These are phyloP conservation scores for Chaetothyriales sp. DNA, from an alignment of 2,329 filamentous ascomycete genomes.

Conservation along the genomic window DNA sequence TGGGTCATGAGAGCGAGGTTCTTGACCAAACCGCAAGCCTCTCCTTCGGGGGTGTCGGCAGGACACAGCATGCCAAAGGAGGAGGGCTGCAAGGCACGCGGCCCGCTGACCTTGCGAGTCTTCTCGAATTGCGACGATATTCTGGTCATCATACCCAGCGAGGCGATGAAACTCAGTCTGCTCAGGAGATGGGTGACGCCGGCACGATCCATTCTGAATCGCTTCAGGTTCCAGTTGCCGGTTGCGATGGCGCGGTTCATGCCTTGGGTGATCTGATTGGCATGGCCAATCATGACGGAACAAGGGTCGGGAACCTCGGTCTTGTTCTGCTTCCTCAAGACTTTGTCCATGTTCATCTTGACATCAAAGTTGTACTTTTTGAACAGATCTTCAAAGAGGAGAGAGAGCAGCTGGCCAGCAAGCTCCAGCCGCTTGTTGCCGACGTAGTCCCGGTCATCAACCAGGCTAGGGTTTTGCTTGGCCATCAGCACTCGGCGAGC, in stretches of 20 bases:
- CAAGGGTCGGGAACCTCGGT: slow-evolving; percentile 79
- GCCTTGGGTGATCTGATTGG: slow-evolving; percentile 75
- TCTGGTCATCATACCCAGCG: slow-evolving; percentile 97
- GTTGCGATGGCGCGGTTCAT: slow-evolving; percentile 95
- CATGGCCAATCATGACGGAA: slow-evolving; percentile 69
- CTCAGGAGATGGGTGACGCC: slow-evolving; percentile 95
- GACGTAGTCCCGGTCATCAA: slow-evolving; percentile 94
- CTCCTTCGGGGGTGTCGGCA: slow-evolving; percentile 94
- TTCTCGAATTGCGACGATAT: slow-evolving; percentile 99
- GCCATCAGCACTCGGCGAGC: slow-evolving; percentile 91
- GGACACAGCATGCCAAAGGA: slow-evolving; percentile 98
- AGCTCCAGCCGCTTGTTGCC: slow-evolving; percentile 93
- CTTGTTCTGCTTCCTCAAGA: slow-evolving; percentile 82
- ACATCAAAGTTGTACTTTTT: slow-evolving; percentile 85
- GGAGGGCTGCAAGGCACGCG: slow-evolving; percentile 87
- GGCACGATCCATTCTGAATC: slow-evolving; percentile 96
- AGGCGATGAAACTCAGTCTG: slow-evolving; percentile 87
- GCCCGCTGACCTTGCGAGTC: slow-evolving; percentile 89
- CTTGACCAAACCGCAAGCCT: slow-evolving; percentile 95
- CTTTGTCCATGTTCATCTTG: slow-evolving; percentile 89
- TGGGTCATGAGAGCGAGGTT: slow-evolving; percentile 98
- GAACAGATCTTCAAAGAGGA: slow-evolving; percentile 95
- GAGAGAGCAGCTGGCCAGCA: slow-evolving; percentile 81
- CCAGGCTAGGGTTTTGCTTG: slow-evolving; percentile 71
- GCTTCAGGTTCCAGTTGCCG: slow-evolving; percentile 94